Evolutionary conservation across 495 filamentous ascomycete genomes (phyloP).

Genomic region (Pseudoneurospora amorphoporcata): DNA sequence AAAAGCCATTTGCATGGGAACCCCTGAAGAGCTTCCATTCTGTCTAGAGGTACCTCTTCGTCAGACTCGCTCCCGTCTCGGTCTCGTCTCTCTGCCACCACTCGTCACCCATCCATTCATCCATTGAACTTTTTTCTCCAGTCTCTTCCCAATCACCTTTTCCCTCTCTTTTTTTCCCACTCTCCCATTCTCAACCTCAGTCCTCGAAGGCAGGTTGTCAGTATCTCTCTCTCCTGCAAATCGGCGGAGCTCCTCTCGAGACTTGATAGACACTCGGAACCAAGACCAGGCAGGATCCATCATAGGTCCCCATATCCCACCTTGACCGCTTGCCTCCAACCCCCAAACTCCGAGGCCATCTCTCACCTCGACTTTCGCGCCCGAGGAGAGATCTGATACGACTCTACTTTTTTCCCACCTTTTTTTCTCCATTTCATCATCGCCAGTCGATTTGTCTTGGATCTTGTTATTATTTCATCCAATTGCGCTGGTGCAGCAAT

Average conservation of each 20-base stretch:
- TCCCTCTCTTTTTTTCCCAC: constrained; percentile 2
- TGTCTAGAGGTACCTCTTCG: background rate
- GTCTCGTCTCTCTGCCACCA: background rate
- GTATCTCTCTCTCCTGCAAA: background rate
- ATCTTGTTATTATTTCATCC: background rate
- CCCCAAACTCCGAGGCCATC: background rate
- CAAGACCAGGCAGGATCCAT: background rate
- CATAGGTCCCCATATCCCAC: background rate
- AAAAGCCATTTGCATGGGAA: background rate
- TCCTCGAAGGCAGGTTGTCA: background rate
- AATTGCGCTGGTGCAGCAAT: background rate
- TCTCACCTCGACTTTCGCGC: background rate
- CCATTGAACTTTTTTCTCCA: background rate
- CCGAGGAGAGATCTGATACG: background rate
- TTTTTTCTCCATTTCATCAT: background rate
- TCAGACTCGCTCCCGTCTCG: background rate
- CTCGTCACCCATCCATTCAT: background rate
- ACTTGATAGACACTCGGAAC: background rate
- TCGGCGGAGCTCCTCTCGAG: background rate
- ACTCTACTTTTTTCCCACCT: background rate
- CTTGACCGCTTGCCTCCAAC: background rate
- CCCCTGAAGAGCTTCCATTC: background rate
- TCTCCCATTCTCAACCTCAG: background rate
- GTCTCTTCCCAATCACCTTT: constrained; percentile 3
- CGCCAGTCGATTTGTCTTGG: background rate